phyloP scores from a whole-genome alignment of 2,329 filamentous ascomycete species.

The Fusarium nodosum region DNA sequence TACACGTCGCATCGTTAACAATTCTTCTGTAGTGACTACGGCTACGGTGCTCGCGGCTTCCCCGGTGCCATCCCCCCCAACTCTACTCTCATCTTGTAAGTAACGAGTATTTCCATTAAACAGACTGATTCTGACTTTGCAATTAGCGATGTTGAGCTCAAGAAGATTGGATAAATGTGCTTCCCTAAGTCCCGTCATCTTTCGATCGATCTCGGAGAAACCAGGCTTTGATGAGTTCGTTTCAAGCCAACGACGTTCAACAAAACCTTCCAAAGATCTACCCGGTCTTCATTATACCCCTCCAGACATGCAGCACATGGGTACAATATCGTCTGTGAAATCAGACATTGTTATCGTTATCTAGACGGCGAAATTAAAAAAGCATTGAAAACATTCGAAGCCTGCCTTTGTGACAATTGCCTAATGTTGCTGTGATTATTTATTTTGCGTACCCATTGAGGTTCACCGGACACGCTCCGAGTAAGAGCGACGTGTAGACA shows the following conservation, averaged over 20 bases:
- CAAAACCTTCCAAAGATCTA: conserved; percentile 7
- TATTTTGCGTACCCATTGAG: neutral
- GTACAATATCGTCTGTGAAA: neutral
- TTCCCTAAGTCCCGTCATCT: neutral
- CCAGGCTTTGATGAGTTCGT: conserved; percentile 11
- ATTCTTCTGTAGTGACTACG: conserved; percentile 67
- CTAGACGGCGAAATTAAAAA: conserved; percentile 21
- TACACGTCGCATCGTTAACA: conserved; percentile 35
- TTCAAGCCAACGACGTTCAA: conserved; percentile 1
- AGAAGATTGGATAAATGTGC: conserved; percentile 66
- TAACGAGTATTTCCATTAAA: neutral
- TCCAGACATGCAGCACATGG: conserved; percentile 2
- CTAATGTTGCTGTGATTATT: neutral
- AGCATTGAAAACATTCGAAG: neutral
- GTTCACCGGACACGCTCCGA: no score
- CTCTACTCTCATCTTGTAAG: conserved; percentile 87
- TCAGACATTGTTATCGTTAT: conserved; percentile 3
- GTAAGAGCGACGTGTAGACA: neutral
- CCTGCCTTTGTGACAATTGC: neutral
- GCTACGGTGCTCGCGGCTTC: conserved; percentile 78
- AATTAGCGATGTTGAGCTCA: conserved; percentile 75
- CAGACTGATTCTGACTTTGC: conserved; percentile 14
- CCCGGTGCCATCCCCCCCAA: conserved; percentile 81
- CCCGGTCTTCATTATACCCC: conserved; percentile 30
- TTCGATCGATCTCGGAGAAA: conserved; percentile 21